These are phyloP conservation scores for Pythium periplocum DNA, from an alignment of 352 stramenopile genomes.

Conservation along the genomic window DNA sequence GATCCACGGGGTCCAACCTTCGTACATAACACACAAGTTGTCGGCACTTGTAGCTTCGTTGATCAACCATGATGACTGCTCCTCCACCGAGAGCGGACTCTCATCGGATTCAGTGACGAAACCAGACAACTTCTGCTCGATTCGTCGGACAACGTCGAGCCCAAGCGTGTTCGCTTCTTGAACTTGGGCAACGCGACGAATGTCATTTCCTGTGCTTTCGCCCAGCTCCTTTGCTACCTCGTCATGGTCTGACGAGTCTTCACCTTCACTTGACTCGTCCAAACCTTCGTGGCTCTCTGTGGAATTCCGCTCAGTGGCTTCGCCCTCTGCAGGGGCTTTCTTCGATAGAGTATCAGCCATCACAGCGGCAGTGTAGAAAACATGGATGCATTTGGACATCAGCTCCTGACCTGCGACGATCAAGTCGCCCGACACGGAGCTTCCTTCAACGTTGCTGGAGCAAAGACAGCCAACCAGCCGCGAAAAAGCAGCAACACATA, in stretches of 20 bases:
- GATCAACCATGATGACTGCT: slow-evolving; percentile 81
- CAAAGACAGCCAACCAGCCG: too few relatives aligned
- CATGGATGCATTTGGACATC: slow-evolving; percentile 1
- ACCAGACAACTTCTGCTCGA: slow-evolving; percentile 73
- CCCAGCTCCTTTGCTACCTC: too few relatives aligned
- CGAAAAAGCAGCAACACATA: too few relatives aligned
- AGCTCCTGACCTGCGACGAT: not conserved
- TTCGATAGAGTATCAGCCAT: slow-evolving; percentile 1
- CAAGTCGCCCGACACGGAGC: too few relatives aligned
- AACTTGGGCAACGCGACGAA: slow-evolving; percentile 9
- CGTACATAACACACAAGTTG: slow-evolving; percentile 87
- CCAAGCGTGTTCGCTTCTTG: slow-evolving; percentile 44
- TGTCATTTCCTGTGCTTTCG: too few relatives aligned
- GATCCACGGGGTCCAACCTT: slow-evolving; percentile 88
- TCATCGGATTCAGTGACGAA: slow-evolving; percentile 26
- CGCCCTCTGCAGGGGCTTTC: not conserved
- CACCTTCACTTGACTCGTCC: too few relatives aligned
- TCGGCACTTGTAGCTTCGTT: slow-evolving; percentile 68
- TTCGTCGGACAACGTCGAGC: slow-evolving; percentile 59
- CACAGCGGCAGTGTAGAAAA: slow-evolving; percentile 1
- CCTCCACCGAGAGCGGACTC: slow-evolving; percentile 50
- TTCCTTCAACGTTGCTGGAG: too few relatives aligned
- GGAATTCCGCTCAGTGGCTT: too few relatives aligned
- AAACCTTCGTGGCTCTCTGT: too few relatives aligned
- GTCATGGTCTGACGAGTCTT: too few relatives aligned